Base-by-base conservation (phyloP, 768 basidiomycete species). In the Amyloporia xantha region DNA sequence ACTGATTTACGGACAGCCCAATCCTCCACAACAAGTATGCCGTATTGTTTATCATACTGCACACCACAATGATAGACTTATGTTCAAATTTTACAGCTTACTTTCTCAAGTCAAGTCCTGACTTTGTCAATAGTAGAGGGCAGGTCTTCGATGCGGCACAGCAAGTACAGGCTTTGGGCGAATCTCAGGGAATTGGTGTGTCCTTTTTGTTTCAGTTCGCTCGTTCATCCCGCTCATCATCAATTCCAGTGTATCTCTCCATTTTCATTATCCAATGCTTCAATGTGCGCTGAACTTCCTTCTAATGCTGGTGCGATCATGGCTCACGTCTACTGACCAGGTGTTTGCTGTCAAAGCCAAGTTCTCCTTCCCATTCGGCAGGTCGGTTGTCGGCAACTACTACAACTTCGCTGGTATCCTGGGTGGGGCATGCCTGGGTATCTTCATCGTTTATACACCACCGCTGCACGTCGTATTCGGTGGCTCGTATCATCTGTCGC, bases 391-490 rank as follows among this genome's bases (percentile, higher is more conserved):
- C 43, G 68, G 72, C 40, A 85, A 85, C 68, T 71, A 71, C 53
- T 81, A 74, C 67, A 85, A 84, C 64, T 83, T 85, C 52, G 66
- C 68, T 25, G 82, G 81, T 15, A 82, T 85, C 51, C 28, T 82
- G 20, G 76, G 68, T 0, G 82, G 82, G 12, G 82, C 79, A 12
- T 74, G 73, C 45, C 68, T 85, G 12, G 81, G 79, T 40, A 79
- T 84, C 66, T 82, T 83, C 61, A 74, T 84, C 58, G 70, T 84
- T 54, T 85, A 85, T 62, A 81, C 79, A 0, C 82, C 82, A 15
- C 83, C 83, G 33, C 64, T 85, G 36, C 81, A 81, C 54, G 76
- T 80, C 54, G 82, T 84, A 11, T 85, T 85, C 58, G 80, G 81
- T 2, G 82, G 82, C 12, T 74, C 79, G 0, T 60, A 71, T 61